Percentiles rank a stretch among this genome's conserved stretches.
Conservation (phyloP, 2,329 filamentous ascomycete species). For the Trichoderma arundinaceum region DNA sequence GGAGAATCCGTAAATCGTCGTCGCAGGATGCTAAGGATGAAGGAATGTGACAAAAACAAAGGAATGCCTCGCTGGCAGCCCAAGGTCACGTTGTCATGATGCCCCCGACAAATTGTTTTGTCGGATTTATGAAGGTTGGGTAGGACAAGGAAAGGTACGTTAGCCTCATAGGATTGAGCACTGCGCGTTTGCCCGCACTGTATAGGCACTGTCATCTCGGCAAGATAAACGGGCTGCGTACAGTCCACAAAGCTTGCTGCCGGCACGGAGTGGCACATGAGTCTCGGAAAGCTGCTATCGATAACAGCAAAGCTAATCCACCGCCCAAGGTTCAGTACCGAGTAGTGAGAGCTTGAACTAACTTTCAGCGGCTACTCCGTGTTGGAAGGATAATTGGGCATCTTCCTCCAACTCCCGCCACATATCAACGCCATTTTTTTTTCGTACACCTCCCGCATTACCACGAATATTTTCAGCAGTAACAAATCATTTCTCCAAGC, state of each 20-base stretch:
- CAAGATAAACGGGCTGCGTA: neutral
- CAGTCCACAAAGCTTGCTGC: neutral
- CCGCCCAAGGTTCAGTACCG: too few relatives aligned
- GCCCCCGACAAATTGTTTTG: conserved; percentile 28
- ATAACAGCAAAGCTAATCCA: conserved; percentile 7
- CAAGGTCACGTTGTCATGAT: conserved; percentile 31
- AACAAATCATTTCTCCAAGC: too few relatives aligned
- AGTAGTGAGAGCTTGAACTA: conserved; percentile 9
- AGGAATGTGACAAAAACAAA: conserved; percentile 17
- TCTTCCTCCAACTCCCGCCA: neutral
- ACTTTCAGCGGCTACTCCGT: conserved; percentile 12
- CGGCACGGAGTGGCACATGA: conserved; percentile 32
- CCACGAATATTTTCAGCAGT: neutral
- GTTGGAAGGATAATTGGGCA: neutral
- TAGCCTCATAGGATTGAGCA: conserved; percentile 23
- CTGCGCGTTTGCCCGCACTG: conserved; percentile 30
- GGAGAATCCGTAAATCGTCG: conserved; percentile 10
- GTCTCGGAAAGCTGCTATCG: conserved; percentile 30
- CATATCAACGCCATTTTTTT: neutral
- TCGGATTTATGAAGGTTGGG: conserved; percentile 22
- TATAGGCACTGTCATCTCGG: neutral
- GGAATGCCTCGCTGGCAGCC: conserved; percentile 31
- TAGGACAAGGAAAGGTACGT: conserved; percentile 24
- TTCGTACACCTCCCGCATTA: neutral
- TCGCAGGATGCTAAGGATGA: conserved; percentile 8